Evolutionary conservation across 805 yeast genomes (phyloP), one percentile per base, ranked within the genome.

Genomic region (Peterozyma toletana): DNA sequence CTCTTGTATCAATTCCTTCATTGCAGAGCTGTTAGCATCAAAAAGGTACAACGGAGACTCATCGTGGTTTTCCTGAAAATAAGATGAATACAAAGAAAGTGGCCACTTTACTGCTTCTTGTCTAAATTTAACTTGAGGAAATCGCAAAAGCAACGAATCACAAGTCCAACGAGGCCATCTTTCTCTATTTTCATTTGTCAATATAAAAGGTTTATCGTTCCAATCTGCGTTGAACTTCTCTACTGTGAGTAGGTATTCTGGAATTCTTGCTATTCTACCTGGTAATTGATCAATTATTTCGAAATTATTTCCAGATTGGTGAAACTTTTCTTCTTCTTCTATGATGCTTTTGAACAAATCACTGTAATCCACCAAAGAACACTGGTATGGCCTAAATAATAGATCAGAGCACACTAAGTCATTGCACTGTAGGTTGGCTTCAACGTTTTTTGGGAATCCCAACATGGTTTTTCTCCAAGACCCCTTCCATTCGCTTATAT

Each of bases 31-130:
- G 47, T 74, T 74, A 59, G 96, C 86, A 58, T 89, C 97, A 62
- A 89, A 89, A 21, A 89, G 63, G 58, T 89, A 89, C 17, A 89
- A 66, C 6, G 96, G 96, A 17, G 83, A 79, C 58, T 89, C 96
- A 60, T 89, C 97, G 17, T 54, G 52, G 59, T 88, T 90, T 11
- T 63, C 45, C 3, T 62, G 53, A 53, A 82, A 72, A 56, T 89
- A 89, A 42, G 78, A 69, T 1, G 73, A 57, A 55, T 86, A 89
- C 16, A 77, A 64, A 1, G 65, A 52, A 17, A 89, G 64, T 2
- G 80, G 72, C 96, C 96, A 89, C 48, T 78, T 75, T 38, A 87
- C 91, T 30, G 86, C 78, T 62, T 90, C 97, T 60, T 89, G 96
- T 43, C 91, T 75, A 62, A 90, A 90, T 38, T 61, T 65, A 2